Conservation (phyloP, 805 yeast species). For the Scheffersomyces spartinae region DNA sequence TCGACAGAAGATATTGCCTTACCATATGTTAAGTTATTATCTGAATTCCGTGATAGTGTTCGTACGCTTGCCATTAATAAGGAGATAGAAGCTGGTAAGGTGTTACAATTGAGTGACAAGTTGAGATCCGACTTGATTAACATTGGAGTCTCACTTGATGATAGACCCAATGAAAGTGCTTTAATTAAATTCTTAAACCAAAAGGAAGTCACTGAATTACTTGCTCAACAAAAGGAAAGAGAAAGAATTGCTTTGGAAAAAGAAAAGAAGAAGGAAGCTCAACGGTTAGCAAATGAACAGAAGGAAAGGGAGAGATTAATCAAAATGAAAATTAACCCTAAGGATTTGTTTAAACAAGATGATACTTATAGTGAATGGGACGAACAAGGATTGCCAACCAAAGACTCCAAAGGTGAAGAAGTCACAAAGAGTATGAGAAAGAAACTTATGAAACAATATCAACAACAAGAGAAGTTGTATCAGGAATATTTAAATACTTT, state of each 20-base stretch:
- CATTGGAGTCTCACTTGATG: slow-evolving; percentile 80
- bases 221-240: slow-evolving; percentile 49
- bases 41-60: slow-evolving; percentile 73
- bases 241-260: slow-evolving; percentile 42
- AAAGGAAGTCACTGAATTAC: slow-evolving; percentile 55
- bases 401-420: slow-evolving; percentile 67
- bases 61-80: slow-evolving; percentile 61
- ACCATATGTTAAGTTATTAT: slow-evolving; percentile 72
- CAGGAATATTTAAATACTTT: slow-evolving; percentile 50
- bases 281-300: slow-evolving; percentile 38
- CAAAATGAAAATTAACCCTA: slow-evolving; percentile 60
- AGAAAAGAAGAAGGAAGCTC: slow-evolving; percentile 45
- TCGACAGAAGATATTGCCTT: slow-evolving; percentile 54
- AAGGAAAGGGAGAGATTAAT: slow-evolving; percentile 52
- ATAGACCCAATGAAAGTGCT: slow-evolving; percentile 68
- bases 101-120: slow-evolving; percentile 62
- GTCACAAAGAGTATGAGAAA: slow-evolving; percentile 77
- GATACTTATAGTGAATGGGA: slow-evolving; percentile 67
- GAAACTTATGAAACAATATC: slow-evolving; percentile 69
- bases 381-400: slow-evolving; percentile 71
- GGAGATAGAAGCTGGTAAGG: slow-evolving; percentile 34
- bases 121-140: slow-evolving; percentile 62
- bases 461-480: slow-evolving; percentile 72
- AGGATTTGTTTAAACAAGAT: slow-evolving; percentile 56
- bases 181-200: slow-evolving; percentile 69